Evolutionary conservation across 2,329 filamentous ascomycete species (phyloP).

Genomic region (Knufia fluminis): DNA sequence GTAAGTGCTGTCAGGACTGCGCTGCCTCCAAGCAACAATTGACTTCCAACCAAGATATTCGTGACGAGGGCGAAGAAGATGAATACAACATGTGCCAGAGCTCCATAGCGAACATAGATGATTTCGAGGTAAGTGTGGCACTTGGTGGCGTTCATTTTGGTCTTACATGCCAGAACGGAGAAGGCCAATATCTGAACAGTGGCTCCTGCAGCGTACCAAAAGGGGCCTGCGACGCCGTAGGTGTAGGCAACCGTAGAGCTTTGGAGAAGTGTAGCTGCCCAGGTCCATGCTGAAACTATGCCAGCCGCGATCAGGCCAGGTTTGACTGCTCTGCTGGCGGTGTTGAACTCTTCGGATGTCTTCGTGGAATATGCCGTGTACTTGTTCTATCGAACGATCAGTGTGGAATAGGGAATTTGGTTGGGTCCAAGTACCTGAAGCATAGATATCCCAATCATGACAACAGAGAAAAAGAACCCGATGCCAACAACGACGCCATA

Average conservation of each 20-base stretch:
- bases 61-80: conserved; percentile 74
- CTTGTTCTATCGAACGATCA: no score
- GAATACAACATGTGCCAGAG: conserved; percentile 64
- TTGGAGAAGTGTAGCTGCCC: conserved; percentile 46
- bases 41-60: conserved; percentile 68
- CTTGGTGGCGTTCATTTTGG: conserved; percentile 18
- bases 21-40: conserved; percentile 32
- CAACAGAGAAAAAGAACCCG: conserved; percentile 37
- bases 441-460: conserved; percentile 36
- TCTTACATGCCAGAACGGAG: conserved; percentile 58
- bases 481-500: conserved; percentile 44
- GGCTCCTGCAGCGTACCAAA: conserved; percentile 59
- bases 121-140: conserved; percentile 62
- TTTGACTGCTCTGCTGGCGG: conserved; percentile 77
- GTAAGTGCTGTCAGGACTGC: conserved; percentile 44
- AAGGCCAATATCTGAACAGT: conserved; percentile 82
- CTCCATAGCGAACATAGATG: conserved; percentile 69
- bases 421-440: conserved; percentile 28
- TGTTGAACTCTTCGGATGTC: conserved; percentile 86
- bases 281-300: conserved; percentile 85
- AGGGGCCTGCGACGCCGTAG: conserved; percentile 60
- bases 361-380: conserved; percentile 47
- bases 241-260: conserved; percentile 69
- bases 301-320: conserved; percentile 78
- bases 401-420: no score